phyloP scores from a whole-genome alignment of 805 yeast genomes.

The Yarrowia sp. region DNA sequence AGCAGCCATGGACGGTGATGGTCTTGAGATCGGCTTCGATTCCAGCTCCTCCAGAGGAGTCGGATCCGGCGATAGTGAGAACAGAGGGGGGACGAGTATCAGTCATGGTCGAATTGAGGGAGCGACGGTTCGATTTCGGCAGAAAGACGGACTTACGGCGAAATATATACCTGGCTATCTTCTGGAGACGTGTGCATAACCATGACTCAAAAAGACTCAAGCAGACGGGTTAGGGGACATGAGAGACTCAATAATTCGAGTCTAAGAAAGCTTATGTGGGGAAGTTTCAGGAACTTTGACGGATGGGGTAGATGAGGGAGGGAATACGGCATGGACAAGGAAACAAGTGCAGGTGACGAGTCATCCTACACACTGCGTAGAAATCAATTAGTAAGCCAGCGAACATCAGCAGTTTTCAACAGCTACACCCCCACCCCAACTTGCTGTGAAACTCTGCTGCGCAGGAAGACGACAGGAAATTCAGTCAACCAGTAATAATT shows the following conservation, averaged over 20 bases:
- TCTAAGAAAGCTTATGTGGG: conserved; percentile 2
- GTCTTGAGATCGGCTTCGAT: conserved; percentile 89
- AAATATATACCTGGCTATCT: conserved; percentile 22
- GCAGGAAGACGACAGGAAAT: not conserved
- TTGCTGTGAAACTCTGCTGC: conserved; percentile 28
- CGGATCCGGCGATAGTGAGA: conserved; percentile 63
- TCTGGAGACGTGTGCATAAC: conserved; percentile 23
- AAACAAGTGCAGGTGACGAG: no score
- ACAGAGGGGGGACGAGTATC: conserved; percentile 27
- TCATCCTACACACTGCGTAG: no score
- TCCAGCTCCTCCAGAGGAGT: conserved; percentile 90
- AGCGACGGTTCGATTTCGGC: not conserved
- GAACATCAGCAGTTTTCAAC: no score
- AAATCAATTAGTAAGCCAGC: no score
- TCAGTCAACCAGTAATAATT: conserved; percentile 8
- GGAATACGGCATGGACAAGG: no score
- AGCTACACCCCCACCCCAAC: no score
- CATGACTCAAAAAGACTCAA: conserved; percentile 39
- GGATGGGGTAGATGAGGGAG: no score
- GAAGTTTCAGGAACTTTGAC: not conserved
- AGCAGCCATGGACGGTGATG: conserved; percentile 73
- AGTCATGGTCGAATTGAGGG: conserved; percentile 23
- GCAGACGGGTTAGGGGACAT: conserved; percentile 24
- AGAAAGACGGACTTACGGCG: not conserved
- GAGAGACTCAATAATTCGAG: conserved; percentile 22